A percentile compares a stretch with the other conserved stretches of the same genome.
Evolutionary conservation across 208 protist genomes (phyloP).

Genomic region (Leishmania amazonensis): DNA sequence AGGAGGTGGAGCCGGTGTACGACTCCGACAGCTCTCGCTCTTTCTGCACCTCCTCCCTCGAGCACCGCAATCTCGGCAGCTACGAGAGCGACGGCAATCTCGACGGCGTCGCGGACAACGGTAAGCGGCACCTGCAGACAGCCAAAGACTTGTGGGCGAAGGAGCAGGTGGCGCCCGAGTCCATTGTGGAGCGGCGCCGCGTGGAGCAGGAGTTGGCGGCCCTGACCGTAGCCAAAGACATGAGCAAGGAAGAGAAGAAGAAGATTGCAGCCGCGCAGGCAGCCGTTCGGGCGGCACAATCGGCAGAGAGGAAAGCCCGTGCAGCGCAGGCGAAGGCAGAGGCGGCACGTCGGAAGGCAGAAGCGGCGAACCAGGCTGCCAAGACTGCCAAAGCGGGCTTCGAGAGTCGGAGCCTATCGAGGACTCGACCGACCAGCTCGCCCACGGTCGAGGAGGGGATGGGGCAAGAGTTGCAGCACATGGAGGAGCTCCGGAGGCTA

Average conservation of each 20-base stretch:
- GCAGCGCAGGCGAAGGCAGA: neutral
- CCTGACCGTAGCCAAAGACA: neutral
- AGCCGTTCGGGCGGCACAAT: neutral
- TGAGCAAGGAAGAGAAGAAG: neutral
- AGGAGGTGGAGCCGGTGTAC: constrained; percentile 1
- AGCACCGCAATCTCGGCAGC: constrained; percentile 2
- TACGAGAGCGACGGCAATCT: neutral
- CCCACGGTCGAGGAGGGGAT: neutral
- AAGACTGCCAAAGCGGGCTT: neutral
- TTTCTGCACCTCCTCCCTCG: neutral
- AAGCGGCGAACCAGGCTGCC: neutral
- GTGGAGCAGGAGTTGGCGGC: neutral
- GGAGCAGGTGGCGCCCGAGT: neutral
- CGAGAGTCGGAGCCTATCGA: neutral
- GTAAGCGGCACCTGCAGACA: neutral
- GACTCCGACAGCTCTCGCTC: neutral
- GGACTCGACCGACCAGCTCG: neutral
- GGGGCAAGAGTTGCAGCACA: neutral
- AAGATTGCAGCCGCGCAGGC: neutral
- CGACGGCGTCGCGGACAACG: neutral
- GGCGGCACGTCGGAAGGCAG: neutral
- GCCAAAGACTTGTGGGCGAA: neutral
- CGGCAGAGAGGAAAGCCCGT: neutral
- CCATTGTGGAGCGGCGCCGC: constrained; percentile 2
- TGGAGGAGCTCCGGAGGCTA: neutral